Conservation (phyloP, 2,329 filamentous ascomycete genomes). For the Epichloe sibirici region DNA sequence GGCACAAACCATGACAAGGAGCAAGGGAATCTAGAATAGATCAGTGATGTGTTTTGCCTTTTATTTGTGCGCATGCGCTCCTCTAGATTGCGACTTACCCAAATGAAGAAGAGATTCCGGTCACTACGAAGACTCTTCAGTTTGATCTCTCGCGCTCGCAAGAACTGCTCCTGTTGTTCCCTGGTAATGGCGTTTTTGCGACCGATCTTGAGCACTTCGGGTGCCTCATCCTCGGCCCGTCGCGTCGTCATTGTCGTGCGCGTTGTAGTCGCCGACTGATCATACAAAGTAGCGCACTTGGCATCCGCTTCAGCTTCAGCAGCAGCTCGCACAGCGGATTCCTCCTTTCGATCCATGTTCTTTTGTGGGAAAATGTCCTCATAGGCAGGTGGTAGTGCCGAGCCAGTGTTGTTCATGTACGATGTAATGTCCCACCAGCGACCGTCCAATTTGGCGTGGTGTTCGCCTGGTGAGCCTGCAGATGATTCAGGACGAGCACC, state of each 20-base stretch:
- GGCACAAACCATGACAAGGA: conserved; percentile 34
- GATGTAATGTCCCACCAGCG: conserved; percentile 60
- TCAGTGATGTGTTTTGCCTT: neutral
- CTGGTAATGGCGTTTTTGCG: conserved; percentile 51
- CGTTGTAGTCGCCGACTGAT: conserved; percentile 22
- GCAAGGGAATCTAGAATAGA: conserved; percentile 32
- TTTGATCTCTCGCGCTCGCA: conserved; percentile 47
- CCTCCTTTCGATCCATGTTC: conserved; percentile 42
- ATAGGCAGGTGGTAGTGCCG: conserved; percentile 58
- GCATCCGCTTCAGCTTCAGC: conserved; percentile 46
- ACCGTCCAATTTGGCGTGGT: conserved; percentile 33
- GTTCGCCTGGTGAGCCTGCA: conserved; percentile 33
- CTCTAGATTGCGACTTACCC: conserved; percentile 35
- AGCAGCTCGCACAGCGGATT: conserved; percentile 44
- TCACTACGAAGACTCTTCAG: conserved; percentile 52
- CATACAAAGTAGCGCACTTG: conserved; percentile 43
- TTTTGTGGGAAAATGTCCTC: conserved; percentile 61
- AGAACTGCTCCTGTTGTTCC: conserved; percentile 52
- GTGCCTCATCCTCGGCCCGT: conserved; percentile 28
- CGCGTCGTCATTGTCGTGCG: conserved; percentile 21
- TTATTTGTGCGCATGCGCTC: neutral
- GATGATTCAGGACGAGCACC: conserved; percentile 37
- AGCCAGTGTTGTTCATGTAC: conserved; percentile 29
- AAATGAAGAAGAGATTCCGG: conserved; percentile 55
- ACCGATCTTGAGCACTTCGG: conserved; percentile 43